Base-by-base conservation (phyloP, 352 stramenopile species). In the Phytophthora syringae region DNA sequence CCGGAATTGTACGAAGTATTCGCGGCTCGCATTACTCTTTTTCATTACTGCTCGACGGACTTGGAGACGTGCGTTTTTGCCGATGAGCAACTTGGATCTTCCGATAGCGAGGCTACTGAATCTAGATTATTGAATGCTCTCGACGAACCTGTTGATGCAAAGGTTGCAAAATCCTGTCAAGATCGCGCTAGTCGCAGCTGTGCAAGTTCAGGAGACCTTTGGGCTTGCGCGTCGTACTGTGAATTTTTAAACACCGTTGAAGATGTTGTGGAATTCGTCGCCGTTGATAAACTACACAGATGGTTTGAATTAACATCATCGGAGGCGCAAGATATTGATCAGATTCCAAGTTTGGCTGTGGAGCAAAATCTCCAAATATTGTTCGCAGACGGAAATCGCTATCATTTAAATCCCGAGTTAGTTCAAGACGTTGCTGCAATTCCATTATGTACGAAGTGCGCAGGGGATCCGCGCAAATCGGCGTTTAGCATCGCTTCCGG, bases 201-300 rank as follows among this genome's bases (percentile, higher is more conserved):
- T 22, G 27, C 27, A 32, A 32, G 9, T n/a, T 32, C 9, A 32
- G 44, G 34, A 5, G 22, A 55, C 20, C 7, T 63, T 7, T 56
- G 55, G 44, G 55, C 34, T 15, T 63, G 55, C 18, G 30, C 16
- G 4, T 63, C 55, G 1, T 55, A 32, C 13, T 63, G 55, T 20
- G 55, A 63, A 25, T 25, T 63, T 15, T 11, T 55, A n/a, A 62
- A 62, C 21, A 55, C 44, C 2, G 34, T 32, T 40, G 44, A 63
- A 5, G 45, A 28, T 30, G 28, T 2, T 13, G 44, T 55, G 7
- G 20, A 22, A 13, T 28, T 56, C 24, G 5, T 54, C 6, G 16
- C 7, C 1, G 3, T 24, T 16, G 18, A 30, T 21, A 44, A 44
- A 3, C 28, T 42, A 10, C 30, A 54, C 18, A 6, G 6, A 2